A percentile compares a stretch with the other conserved stretches of the same genome.
Evolutionary conservation across 2,329 filamentous ascomycete genomes (phyloP).

Genomic region (Penicillium sp.): DNA sequence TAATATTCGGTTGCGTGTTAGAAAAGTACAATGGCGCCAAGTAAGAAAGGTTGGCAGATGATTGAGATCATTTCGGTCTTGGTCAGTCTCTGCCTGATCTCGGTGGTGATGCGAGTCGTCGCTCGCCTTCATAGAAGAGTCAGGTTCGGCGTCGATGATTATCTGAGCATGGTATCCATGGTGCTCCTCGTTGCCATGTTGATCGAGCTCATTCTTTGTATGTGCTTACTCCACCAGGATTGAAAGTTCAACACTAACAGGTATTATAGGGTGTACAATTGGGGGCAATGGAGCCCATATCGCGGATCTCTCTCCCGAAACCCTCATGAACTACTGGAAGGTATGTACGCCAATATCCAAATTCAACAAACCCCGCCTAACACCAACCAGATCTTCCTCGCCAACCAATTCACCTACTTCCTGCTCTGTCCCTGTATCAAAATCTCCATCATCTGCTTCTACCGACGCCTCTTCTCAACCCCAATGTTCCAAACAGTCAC

Average conservation of each 20-base stretch:
- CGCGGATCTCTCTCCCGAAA: conserved; percentile 14
- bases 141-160: conserved; percentile 26
- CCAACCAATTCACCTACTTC: conserved; percentile 31
- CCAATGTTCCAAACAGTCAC: conserved; percentile 22
- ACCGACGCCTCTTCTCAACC: conserved; percentile 28
- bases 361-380: background rate
- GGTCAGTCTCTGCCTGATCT: conserved; percentile 22
- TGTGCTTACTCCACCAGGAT: conserved; percentile 1
- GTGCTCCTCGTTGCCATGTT: conserved; percentile 25
- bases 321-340: conserved; percentile 26
- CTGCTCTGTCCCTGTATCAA: conserved; percentile 27
- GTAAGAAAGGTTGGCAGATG: conserved; percentile 22
- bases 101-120: conserved; percentile 21
- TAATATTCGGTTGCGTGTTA: background rate
- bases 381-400: conserved; percentile 26
- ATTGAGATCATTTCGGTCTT: conserved; percentile 27
- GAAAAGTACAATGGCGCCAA: conserved; percentile 19
- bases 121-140: conserved; percentile 26
- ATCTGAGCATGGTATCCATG: conserved; percentile 23
- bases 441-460: conserved; percentile 31
- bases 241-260: conserved; percentile 5
- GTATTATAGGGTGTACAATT: conserved; percentile 25
- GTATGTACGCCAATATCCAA: conserved; percentile 9
- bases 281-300: conserved; percentile 26
- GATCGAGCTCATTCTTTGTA: conserved; percentile 26